phyloP scores from a whole-genome alignment of 768 basidiomycete genomes.

The Tricholoma bakamatsutake region DNA sequence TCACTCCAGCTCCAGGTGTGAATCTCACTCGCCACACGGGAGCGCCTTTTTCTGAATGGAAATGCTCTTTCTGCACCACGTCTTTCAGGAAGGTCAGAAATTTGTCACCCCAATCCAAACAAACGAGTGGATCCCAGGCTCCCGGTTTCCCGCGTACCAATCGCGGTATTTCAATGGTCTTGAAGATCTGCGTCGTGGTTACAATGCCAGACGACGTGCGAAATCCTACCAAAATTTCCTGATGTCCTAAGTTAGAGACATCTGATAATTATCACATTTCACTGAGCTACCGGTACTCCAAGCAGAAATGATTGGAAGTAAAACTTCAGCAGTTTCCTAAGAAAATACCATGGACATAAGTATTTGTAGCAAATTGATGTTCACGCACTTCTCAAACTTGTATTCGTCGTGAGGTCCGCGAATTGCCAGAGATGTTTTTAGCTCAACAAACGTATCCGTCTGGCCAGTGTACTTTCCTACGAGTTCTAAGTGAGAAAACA shows the following conservation, averaged over 20 bases:
- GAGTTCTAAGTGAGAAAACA: slow-evolving; percentile 8
- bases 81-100: slow-evolving; percentile 53
- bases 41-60: slow-evolving; percentile 17
- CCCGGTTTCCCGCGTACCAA: slow-evolving; percentile 66
- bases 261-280: background rate
- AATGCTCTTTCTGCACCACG: slow-evolving; percentile 19
- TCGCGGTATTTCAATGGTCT: slow-evolving; percentile 76
- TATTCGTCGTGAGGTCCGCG: slow-evolving; percentile 56
- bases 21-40: slow-evolving; percentile 71
- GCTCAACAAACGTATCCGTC: slow-evolving; percentile 70
- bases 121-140: slow-evolving; percentile 73
- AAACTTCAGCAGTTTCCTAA: slow-evolving; percentile 85
- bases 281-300: slow-evolving; percentile 72
- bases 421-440: slow-evolving; percentile 81
- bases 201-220: slow-evolving; percentile 72
- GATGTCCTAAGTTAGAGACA: background rate
- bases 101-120: slow-evolving; percentile 66
- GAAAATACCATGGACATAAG: slow-evolving; percentile 3
- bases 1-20: slow-evolving; percentile 51
- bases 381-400: slow-evolving; percentile 72
- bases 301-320: slow-evolving; percentile 90
- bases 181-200: slow-evolving; percentile 61
- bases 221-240: slow-evolving; percentile 88
- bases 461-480: slow-evolving; percentile 56
- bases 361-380: background rate